phyloP scores from a whole-genome alignment of 106 monocot genomes.

The Allium sativum region DNA sequence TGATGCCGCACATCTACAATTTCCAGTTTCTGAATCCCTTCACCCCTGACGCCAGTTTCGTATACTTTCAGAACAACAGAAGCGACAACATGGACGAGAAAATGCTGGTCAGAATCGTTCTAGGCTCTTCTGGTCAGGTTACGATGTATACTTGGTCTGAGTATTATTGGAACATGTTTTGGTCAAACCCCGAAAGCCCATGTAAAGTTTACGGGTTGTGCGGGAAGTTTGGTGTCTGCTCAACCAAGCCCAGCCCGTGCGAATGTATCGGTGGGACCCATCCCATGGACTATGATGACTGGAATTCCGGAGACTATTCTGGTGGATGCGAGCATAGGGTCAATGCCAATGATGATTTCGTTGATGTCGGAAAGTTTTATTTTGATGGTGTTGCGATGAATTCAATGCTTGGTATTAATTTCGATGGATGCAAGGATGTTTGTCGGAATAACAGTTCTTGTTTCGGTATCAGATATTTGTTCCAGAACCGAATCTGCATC shows the following conservation, averaged over 20 bases:
- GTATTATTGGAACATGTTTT: conserved; percentile 58
- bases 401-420: conserved; percentile 5
- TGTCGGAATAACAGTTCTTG: conserved; percentile 47
- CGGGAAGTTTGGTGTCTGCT: conserved; percentile 40
- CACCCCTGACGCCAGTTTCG: conserved; percentile 36
- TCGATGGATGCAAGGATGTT: conserved; percentile 23
- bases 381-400: conserved; percentile 11
- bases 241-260: conserved; percentile 19
- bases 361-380: conserved; percentile 13
- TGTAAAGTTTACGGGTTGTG: conserved; percentile 42
- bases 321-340: conserved; percentile 14
- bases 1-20: conserved; percentile 48
- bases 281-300: conserved; percentile 11
- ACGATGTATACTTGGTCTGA: conserved; percentile 55
- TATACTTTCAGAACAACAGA: conserved; percentile 21
- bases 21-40: conserved; percentile 43
- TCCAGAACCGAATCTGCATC: conserved; percentile 12
- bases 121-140: conserved; percentile 40
- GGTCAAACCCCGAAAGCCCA: conserved; percentile 33
- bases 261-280: conserved; percentile 13
- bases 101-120: conserved; percentile 30
- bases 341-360: conserved; percentile 2
- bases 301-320: conserved; percentile 37
- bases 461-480: conserved; percentile 23
- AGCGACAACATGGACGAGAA: conserved; percentile 3